These are phyloP conservation scores for Boletus sp. DNA, from an alignment of 1,284 basidiomycete genomes.

Conservation along the genomic window DNA sequence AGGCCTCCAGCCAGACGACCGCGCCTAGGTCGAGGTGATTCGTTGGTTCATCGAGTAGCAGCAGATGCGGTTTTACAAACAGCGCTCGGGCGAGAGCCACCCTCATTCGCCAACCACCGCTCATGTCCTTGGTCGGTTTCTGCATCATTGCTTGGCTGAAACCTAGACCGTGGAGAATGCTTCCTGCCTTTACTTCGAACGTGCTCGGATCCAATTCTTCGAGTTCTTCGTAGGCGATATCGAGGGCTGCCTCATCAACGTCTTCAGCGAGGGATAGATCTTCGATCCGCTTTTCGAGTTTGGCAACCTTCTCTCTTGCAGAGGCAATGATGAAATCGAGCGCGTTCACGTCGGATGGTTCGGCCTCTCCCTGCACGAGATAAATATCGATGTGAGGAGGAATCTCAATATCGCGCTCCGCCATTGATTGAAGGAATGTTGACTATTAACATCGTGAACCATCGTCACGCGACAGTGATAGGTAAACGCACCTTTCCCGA, in stretches of 20 bases:
- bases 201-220: slow-evolving; percentile 95
- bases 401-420: slow-evolving; percentile 91
- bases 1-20: slow-evolving; percentile 98
- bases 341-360: slow-evolving; percentile 94
- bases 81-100: slow-evolving; percentile 94
- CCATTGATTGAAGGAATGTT: slow-evolving; percentile 71
- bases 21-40: slow-evolving; percentile 95
- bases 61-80: slow-evolving; percentile 94
- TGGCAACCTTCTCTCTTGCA: slow-evolving; percentile 93
- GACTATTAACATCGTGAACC: slow-evolving; percentile 39
- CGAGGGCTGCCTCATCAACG: slow-evolving; percentile 83
- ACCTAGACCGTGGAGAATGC: slow-evolving; percentile 95
- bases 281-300: slow-evolving; percentile 92
- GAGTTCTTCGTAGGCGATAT: slow-evolving; percentile 91
- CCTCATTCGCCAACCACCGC: slow-evolving; percentile 98
- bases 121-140: slow-evolving; percentile 97
- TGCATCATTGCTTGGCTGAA: slow-evolving; percentile 92
- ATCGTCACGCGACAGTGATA: slow-evolving; percentile 4
- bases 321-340: slow-evolving; percentile 94
- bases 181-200: slow-evolving; percentile 94
- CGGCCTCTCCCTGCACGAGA: slow-evolving; percentile 92
- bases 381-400: slow-evolving; percentile 97
- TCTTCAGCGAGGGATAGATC: slow-evolving; percentile 87
- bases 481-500: slow-evolving; percentile 83
- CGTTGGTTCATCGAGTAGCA: slow-evolving; percentile 86